Conservation (phyloP, 2,329 filamentous ascomycete genomes). For the Cercospora nicotianae region DNA sequence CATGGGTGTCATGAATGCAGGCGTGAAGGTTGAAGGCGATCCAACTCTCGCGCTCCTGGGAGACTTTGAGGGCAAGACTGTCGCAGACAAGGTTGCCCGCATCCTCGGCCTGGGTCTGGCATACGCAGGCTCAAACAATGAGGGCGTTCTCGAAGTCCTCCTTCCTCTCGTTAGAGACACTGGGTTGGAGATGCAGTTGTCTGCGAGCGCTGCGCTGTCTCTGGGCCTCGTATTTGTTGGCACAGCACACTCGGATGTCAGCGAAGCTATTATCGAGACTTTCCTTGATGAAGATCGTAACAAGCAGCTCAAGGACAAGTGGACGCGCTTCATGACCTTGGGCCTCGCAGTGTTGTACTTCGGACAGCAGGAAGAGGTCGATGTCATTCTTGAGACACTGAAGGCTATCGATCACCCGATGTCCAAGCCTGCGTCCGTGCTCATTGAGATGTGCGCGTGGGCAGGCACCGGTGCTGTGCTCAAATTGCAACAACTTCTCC, state of each 20-base stretch:
- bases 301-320: slow-evolving; percentile 92
- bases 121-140: slow-evolving; percentile 91
- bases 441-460: slow-evolving; percentile 97
- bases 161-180: slow-evolving; percentile 85
- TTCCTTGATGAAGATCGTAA: slow-evolving; percentile 91
- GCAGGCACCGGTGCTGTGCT: slow-evolving; percentile 94
- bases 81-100: slow-evolving; percentile 74
- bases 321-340: slow-evolving; percentile 94
- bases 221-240: slow-evolving; percentile 91
- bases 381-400: slow-evolving; percentile 92
- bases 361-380: slow-evolving; percentile 96
- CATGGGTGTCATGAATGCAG: slow-evolving; percentile 93
- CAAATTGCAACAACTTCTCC: slow-evolving; percentile 94
- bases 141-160: slow-evolving; percentile 79
- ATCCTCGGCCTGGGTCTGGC: slow-evolving; percentile 96
- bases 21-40: slow-evolving; percentile 84
- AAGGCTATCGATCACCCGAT: slow-evolving; percentile 97
- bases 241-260: slow-evolving; percentile 86
- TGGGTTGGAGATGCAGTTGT: slow-evolving; percentile 86
- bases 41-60: slow-evolving; percentile 84
- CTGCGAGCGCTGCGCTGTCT: slow-evolving; percentile 90
- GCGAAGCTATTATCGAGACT: slow-evolving; percentile 86
- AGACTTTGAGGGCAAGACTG: slow-evolving; percentile 76
- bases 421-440: slow-evolving; percentile 89
- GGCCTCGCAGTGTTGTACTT: slow-evolving; percentile 94